Percentiles rank a stretch among this genome's conserved stretches.
Conservation (phyloP, 371 early-diverging fungal genomes). For the Rhizomucor miehei region DNA sequence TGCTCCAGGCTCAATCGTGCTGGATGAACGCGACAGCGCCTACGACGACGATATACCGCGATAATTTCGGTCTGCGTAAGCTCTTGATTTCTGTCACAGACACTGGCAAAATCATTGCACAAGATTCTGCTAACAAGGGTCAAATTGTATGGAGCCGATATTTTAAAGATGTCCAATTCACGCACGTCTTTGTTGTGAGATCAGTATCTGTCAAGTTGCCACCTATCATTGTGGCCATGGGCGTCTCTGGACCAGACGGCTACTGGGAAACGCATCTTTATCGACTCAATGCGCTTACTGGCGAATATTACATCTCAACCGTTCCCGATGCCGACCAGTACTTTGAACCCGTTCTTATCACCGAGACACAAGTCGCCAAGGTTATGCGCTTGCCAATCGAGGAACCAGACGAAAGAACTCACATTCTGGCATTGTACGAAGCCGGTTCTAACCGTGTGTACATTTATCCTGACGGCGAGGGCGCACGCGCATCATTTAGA, state of each 20-base stretch:
- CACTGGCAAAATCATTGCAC: constrained; percentile 80
- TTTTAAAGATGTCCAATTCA: constrained; percentile 39
- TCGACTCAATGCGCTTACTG: constrained; percentile 74
- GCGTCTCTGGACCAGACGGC: constrained; percentile 36
- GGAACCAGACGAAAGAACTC: constrained; percentile 67
- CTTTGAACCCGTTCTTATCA: constrained; percentile 51
- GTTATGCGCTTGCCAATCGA: constrained; percentile 63
- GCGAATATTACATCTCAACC: constrained; percentile 51
- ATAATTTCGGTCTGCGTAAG: constrained; percentile 85
- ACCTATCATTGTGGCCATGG: constrained; percentile 70
- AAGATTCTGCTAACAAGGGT: constrained; percentile 75
- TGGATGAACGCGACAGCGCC: constrained; percentile 14
- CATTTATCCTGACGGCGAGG: constrained; percentile 58
- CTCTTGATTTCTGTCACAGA: constrained; percentile 72
- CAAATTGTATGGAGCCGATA: constrained; percentile 73
- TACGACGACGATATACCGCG: constrained; percentile 49
- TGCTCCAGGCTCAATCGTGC: constrained; percentile 30
- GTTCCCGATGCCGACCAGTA: constrained; percentile 29
- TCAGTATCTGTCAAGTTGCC: constrained; percentile 66
- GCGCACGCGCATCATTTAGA: constrained; percentile 48
- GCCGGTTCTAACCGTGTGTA: constrained; percentile 57
- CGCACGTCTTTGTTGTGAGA: constrained; percentile 61
- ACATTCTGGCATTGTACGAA: constrained; percentile 59
- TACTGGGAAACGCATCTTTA: constrained; percentile 44
- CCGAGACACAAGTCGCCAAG: constrained; percentile 48